Conservation (phyloP, 2,329 filamentous ascomycete species). For the Dothistroma pini region DNA sequence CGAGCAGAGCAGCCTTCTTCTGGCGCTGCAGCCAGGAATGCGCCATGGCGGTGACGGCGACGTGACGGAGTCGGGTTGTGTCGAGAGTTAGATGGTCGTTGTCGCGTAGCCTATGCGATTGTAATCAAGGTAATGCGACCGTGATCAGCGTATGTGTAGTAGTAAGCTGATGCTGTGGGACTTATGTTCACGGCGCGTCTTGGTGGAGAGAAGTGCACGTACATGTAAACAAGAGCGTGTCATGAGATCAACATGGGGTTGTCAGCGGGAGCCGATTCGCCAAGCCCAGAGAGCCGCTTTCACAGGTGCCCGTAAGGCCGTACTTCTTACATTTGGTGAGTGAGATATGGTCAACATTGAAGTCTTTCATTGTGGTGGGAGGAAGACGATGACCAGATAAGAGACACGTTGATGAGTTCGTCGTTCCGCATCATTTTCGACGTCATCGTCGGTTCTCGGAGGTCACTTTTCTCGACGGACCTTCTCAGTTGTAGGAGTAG, state of each 20-base stretch:
- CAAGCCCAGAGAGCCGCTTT: not conserved
- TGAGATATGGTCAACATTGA: too few species aligned
- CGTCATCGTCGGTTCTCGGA: not conserved
- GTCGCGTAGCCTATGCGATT: constrained; percentile 52
- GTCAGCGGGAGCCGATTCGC: not conserved
- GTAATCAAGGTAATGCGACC: not conserved
- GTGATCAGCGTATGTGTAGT: constrained; percentile 7
- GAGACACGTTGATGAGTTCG: not conserved
- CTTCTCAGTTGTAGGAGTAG: not conserved
- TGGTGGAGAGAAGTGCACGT: not conserved
- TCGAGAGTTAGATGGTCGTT: constrained; percentile 31
- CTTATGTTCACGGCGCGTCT: not conserved
- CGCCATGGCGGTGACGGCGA: constrained; percentile 17
- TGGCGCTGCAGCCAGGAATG: constrained; percentile 32
- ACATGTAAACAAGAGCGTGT: not conserved
- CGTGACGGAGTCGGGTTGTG: constrained; percentile 1
- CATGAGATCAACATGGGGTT: not conserved
- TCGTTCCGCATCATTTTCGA: not conserved
- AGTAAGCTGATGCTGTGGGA: constrained; percentile 8
- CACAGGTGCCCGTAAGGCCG: not conserved
- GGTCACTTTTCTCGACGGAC: not conserved
- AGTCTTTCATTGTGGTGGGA: not conserved
- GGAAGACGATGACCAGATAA: not conserved
- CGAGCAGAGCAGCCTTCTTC: constrained; percentile 30
- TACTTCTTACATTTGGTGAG: too few species aligned